A percentile compares a stretch with the other conserved stretches of the same genome.
Conservation (phyloP, 768 basidiomycete species). For the Amanita pseudoporphyria region DNA sequence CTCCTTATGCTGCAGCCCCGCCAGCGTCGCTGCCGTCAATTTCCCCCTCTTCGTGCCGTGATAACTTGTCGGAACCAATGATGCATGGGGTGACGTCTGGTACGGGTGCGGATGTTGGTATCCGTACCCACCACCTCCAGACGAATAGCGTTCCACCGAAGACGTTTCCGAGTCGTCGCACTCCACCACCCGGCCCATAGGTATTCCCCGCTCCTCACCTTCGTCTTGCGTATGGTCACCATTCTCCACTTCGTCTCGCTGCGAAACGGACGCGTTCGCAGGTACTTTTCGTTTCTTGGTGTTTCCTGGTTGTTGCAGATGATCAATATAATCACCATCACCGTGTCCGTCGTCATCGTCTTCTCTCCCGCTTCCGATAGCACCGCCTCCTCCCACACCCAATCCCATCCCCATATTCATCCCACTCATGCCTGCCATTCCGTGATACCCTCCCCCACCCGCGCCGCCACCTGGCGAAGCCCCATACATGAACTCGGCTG, state of each 20-base stretch:
- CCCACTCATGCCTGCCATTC: not conserved
- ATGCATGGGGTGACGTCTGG: slow-evolving; percentile 2
- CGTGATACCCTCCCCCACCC: slow-evolving; percentile 13
- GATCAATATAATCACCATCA: slow-evolving; percentile 58
- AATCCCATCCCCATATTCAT: slow-evolving; percentile 1
- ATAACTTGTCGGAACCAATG: slow-evolving; percentile 11
- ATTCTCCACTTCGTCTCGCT: slow-evolving; percentile 34
- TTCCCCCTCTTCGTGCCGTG: slow-evolving; percentile 27
- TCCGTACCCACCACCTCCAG: not conserved
- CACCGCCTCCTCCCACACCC: slow-evolving; percentile 15
- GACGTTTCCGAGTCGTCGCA: slow-evolving; percentile 14
- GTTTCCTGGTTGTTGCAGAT: slow-evolving; percentile 68
- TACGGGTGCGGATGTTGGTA: slow-evolving; percentile 1
- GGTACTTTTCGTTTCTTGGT: slow-evolving; percentile 88
- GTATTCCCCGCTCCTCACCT: slow-evolving; percentile 17
- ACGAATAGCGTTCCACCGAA: not conserved
- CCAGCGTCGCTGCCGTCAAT: slow-evolving; percentile 50
- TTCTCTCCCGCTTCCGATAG: slow-evolving; percentile 14
- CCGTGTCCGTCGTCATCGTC: slow-evolving; percentile 41
- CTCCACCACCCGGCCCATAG: slow-evolving; percentile 15
- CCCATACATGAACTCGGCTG: slow-evolving; percentile 15
- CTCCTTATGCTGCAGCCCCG: slow-evolving; percentile 70
- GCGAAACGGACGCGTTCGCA: slow-evolving; percentile 46
- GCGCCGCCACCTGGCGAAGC: slow-evolving; percentile 7
- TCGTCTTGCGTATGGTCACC: slow-evolving; percentile 17